Base-by-base conservation (phyloP, 148 eudicot genomes). In the Chenopodium quinoa region DNA sequence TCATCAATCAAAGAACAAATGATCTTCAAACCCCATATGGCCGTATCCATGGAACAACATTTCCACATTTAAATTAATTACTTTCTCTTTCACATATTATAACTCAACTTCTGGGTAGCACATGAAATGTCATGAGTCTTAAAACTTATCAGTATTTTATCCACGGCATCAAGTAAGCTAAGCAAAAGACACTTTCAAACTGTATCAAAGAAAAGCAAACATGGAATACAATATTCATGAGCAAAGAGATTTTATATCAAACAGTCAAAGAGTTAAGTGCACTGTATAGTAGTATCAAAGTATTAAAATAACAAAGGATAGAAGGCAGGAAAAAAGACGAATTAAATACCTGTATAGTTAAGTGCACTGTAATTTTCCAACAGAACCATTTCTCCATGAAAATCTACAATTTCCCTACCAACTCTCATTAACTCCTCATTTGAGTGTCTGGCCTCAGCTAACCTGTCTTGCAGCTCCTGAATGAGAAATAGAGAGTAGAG, bases 361-460 rank as follows among this genome's bases (percentile, higher is more conserved):
- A 94, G 95, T 75, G 97, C 93, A 86, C 98, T 94, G 83, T 93
- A 94, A 80, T 94, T 94, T 82, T 91, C 90, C 79, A 92, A 84
- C 72, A 94, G 79, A 82, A 94, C 91, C 94, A 94, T 92, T 87
- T 94, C 96, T 77, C 98, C 96, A 78, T 94, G 96, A 80, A 94
- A 88, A 86, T 94, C 96, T 25, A 90, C 96, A 14, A 92, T 77
- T 76, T 91, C 90, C 78, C 91, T 89, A 70, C 92, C 90, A 65
- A 92, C 78, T 76, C 84, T 84, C 90, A 85, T 84, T 82, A 94
- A 65, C 86, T 91, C 92, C 77, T 85, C 91, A 63, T 84, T 89
- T n/a, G 89, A 84, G 73, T 87, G 81, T 75, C 78, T 81, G 67
- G 88, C 85, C 88, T 90, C 89, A 52, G 85, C 84, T 62, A 90